These are phyloP conservation scores for Leptodontidium sp. DNA, from an alignment of 2,329 filamentous ascomycete genomes.

Conservation along the genomic window DNA sequence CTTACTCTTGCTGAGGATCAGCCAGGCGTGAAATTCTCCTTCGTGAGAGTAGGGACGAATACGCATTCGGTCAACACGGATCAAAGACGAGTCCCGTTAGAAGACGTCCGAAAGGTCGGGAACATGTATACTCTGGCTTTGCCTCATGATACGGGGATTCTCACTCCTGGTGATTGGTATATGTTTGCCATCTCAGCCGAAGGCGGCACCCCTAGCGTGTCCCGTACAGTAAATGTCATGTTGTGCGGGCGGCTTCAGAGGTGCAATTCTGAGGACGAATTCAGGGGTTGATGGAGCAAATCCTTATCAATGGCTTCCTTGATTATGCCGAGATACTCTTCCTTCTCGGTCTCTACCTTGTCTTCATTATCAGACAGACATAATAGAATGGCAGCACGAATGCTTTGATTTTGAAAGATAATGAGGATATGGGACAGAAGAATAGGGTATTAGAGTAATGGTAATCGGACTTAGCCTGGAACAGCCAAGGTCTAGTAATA, in stretches of 20 bases:
- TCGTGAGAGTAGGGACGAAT: no score
- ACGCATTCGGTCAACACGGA: not conserved
- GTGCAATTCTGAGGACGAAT: conserved; percentile 5
- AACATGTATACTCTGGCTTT: no score
- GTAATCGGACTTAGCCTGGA: no score
- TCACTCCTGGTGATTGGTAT: not conserved
- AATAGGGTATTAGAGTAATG: no score
- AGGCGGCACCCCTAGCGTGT: not conserved
- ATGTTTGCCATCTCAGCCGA: not conserved
- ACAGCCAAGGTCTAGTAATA: no score
- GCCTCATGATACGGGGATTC: no score
- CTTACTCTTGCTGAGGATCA: no score
- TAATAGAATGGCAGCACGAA: not conserved
- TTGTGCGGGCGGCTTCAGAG: not conserved
- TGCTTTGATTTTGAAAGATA: not conserved
- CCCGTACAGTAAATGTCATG: not conserved
- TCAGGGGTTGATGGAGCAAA: not conserved
- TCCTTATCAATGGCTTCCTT: not conserved
- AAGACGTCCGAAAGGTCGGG: not conserved
- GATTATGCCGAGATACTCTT: not conserved
- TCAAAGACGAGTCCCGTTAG: not conserved
- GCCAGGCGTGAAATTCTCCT: no score
- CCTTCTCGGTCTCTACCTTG: not conserved
- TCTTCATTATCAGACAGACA: not conserved
- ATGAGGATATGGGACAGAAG: no score